Conservation (phyloP, 495 filamentous ascomycete species). For the Lentithecium fluviatile region DNA sequence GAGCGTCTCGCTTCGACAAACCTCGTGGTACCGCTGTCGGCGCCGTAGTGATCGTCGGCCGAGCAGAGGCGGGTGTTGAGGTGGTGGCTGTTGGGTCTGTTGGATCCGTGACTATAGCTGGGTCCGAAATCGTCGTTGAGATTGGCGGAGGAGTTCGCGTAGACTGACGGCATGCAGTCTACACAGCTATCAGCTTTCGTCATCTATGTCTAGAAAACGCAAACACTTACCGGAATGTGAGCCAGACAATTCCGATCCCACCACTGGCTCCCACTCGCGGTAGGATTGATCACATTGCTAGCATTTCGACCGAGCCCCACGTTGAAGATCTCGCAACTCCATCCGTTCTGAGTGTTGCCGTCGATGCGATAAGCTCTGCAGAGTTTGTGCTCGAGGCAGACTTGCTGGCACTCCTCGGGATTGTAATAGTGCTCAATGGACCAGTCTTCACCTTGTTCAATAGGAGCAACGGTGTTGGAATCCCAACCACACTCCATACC, state of each 20-base stretch:
- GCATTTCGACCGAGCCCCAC: constrained; percentile 12
- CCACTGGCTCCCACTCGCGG: constrained; percentile 17
- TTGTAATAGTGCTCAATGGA: constrained; percentile 16
- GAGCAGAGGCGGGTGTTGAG: not conserved
- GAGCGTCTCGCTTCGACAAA: constrained; percentile 8
- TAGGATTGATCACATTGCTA: constrained; percentile 12
- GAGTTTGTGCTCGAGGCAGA: constrained; percentile 12
- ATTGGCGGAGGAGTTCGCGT: not conserved
- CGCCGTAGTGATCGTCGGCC: constrained; percentile 11
- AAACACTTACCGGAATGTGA: constrained; percentile 3
- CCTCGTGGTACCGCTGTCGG: not conserved
- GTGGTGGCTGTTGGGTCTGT: not conserved
- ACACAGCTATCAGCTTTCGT: not conserved
- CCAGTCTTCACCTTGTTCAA: constrained; percentile 28
- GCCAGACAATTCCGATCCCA: constrained; percentile 22
- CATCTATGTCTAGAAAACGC: not conserved
- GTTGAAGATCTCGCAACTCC: constrained; percentile 26
- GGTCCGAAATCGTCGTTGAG: not conserved
- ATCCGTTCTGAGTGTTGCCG: not conserved
- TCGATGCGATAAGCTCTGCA: constrained; percentile 21
- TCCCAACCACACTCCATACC: constrained; percentile 19
- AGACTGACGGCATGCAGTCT: not conserved
- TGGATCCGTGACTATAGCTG: not conserved
- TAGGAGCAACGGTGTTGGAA: constrained; percentile 17
- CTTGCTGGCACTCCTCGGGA: constrained; percentile 22